Base-by-base conservation (phyloP, 2,329 filamentous ascomycete species). In the Trichophyton mentagrophytes region DNA sequence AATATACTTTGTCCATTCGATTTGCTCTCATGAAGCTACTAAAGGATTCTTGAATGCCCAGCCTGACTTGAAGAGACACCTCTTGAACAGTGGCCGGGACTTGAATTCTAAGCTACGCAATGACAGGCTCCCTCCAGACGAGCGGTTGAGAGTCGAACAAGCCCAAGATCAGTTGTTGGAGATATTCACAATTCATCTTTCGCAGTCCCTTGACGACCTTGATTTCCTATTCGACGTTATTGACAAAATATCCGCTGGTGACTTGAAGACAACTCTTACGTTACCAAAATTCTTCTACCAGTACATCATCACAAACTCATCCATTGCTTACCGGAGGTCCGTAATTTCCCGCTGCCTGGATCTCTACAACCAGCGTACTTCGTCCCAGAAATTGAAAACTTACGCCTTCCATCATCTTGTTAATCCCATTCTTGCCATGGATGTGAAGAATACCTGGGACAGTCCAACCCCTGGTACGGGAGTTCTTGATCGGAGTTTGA, bases 371-470 rank as follows among this genome's bases (percentile, higher is more conserved):
- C 83, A 85, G 57, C 89, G 87, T 69, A 83, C 79, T 53, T 88
- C 86, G 11, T 85, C 88, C 0, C 93, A 96, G 73, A 91, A 88
- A 76, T 89, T 89, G 51, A 99, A 99, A 73, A 88, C 90, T 59
- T 99, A 96, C 72, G 79, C 95, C 40, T 85, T 99, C 70, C 90
- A 90, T 70, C 86, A 96, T 71, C 82, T 99, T 36, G 89, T 96
- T 65, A 99, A 97, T 68, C 95, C 93, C 0, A 95, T 97, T 44
- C 83, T 99, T 60, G 91, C 92, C 2, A 96, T 92, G 88, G 93
- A 99, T 73, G 86, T 96, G 44, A 92, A 93, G 83, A 85, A 87
- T 25, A 86, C 88, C 62, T 93, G 89, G 72, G 80, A 82, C 33
- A 79, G 78, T 60, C 74, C 77, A 46, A 78, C 80, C 44, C 80